Evolutionary conservation across 2,329 filamentous ascomycete genomes (phyloP).

Genomic region (Daldinia eschscholtzii): DNA sequence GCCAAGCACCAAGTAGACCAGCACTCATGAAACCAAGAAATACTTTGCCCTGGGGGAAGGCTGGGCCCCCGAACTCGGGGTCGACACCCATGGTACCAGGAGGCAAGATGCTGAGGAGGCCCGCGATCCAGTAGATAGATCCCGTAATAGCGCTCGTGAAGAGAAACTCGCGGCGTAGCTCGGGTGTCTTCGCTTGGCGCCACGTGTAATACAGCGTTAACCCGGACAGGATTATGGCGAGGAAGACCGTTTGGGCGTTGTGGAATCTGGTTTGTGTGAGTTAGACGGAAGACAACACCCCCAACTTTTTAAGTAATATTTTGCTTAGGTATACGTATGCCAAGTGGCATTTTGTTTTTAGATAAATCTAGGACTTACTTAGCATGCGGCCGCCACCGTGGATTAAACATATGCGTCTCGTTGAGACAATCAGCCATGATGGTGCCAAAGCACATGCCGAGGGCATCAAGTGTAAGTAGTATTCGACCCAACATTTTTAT

Average conservation of each 20-base stretch:
- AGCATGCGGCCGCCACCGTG: slow-evolving; percentile 39
- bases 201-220: slow-evolving; percentile 40
- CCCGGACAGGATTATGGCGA: slow-evolving; percentile 27
- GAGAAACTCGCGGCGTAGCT: slow-evolving; percentile 37
- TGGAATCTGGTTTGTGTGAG: slow-evolving; percentile 29
- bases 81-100: slow-evolving; percentile 38
- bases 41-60: slow-evolving; percentile 33
- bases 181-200: slow-evolving; percentile 26
- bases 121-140: slow-evolving; percentile 41
- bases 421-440: slow-evolving; percentile 36
- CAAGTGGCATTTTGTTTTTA: too few species aligned
- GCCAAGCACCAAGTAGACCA: slow-evolving; percentile 38
- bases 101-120: slow-evolving; percentile 31
- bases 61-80: slow-evolving; percentile 40
- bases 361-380: slow-evolving; percentile 26
- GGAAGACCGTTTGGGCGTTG: slow-evolving; percentile 37
- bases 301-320: neutral
- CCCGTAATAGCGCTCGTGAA: slow-evolving; percentile 27
- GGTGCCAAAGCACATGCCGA: slow-evolving; percentile 34
- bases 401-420: slow-evolving; percentile 43
- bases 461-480: slow-evolving; percentile 35
- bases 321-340: neutral
- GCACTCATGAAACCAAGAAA: slow-evolving; percentile 32
- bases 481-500: slow-evolving; percentile 34
- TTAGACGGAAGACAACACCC: neutral